phyloP scores from a whole-genome alignment of 345 rosid species.

The Combretum micranthum region DNA sequence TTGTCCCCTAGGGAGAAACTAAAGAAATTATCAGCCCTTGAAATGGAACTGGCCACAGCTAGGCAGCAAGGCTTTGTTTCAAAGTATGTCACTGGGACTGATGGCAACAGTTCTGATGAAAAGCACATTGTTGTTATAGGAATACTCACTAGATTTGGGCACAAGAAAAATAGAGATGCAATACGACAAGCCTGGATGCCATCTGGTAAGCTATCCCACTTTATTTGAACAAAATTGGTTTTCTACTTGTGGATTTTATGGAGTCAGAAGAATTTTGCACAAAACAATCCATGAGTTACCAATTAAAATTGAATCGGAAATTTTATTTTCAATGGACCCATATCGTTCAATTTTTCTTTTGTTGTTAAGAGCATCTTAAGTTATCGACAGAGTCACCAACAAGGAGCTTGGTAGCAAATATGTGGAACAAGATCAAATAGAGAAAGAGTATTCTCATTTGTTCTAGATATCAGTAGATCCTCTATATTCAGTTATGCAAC shows the following conservation, averaged over 20 bases:
- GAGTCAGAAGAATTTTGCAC: too few species aligned
- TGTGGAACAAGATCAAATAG: too few species aligned
- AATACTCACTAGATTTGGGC: slow-evolving; percentile 42
- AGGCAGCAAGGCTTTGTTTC: slow-evolving; percentile 37
- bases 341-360: too few species aligned
- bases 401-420: too few species aligned
- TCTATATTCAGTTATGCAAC: too few species aligned
- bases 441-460: too few species aligned
- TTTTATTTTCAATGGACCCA: too few species aligned
- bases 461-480: too few species aligned
- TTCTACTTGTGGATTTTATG: not conserved
- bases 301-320: too few species aligned
- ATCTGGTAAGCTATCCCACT: slow-evolving; percentile 19
- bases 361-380: too few species aligned
- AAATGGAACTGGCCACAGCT: slow-evolving; percentile 36
- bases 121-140: slow-evolving; percentile 36
- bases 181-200: slow-evolving; percentile 53
- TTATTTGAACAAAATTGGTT: not conserved
- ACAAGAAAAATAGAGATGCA: slow-evolving; percentile 48
- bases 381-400: too few species aligned
- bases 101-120: slow-evolving; percentile 20
- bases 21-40: slow-evolving; percentile 33
- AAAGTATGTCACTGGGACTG: slow-evolving; percentile 10
- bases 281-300: too few species aligned
- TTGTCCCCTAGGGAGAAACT: slow-evolving; percentile 32